Conservation (phyloP, 2,329 filamentous ascomycete genomes). For the Raffaelea albimanens region DNA sequence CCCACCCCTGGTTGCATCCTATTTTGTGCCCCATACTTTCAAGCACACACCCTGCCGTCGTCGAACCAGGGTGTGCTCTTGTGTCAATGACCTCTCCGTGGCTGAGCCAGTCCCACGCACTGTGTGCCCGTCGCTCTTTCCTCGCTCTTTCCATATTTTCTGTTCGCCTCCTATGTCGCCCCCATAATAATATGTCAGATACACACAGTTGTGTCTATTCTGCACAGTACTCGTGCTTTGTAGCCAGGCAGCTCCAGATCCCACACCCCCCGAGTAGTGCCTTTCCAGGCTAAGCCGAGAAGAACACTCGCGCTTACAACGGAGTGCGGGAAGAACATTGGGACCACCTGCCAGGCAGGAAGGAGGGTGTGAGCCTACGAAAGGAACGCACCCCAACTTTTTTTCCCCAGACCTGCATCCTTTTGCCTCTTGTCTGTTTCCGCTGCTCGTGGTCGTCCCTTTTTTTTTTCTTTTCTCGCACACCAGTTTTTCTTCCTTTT, state of each 20-base stretch:
- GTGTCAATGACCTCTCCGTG: constrained; percentile 5
- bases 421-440: background rate
- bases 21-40: background rate
- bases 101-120: constrained; percentile 2
- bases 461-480: background rate
- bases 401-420: background rate
- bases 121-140: too few species aligned
- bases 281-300: constrained; percentile 6
- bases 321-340: constrained; percentile 4
- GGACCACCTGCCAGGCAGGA: background rate
- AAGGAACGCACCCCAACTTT: background rate
- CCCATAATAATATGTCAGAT: too few species aligned
- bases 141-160: background rate
- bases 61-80: constrained; percentile 2
- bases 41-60: background rate
- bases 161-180: background rate
- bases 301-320: constrained; percentile 6
- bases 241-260: constrained; percentile 10
- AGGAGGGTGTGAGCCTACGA: too few species aligned
- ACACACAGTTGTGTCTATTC: too few species aligned
- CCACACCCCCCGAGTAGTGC: constrained; percentile 3
- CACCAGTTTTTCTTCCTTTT: background rate
- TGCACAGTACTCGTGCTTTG: too few species aligned
- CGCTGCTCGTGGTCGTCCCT: background rate
- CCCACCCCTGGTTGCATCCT: constrained; percentile 7